Evolutionary conservation across 2,329 filamentous ascomycete genomes (phyloP).

Genomic region (Colletotrichum aenigma): DNA sequence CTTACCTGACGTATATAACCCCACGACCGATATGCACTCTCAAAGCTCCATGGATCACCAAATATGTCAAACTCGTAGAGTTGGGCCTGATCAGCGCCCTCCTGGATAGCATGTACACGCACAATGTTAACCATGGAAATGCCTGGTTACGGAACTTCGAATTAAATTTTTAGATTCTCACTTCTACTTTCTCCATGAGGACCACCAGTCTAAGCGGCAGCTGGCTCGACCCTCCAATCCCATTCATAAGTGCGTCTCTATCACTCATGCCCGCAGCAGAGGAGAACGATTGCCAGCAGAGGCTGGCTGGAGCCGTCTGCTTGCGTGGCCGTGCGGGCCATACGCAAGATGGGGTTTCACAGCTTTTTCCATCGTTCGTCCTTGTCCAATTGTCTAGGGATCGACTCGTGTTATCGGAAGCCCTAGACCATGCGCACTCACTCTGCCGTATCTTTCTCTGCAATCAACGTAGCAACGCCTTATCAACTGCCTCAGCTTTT

Average conservation of each 20-base stretch:
- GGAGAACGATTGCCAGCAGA: not conserved
- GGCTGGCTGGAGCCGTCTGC: not conserved
- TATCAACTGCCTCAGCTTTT: not conserved
- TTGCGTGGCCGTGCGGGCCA: not conserved
- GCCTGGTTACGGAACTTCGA: not conserved
- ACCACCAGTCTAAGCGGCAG: not conserved
- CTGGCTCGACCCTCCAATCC: not conserved
- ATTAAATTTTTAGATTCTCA: not conserved
- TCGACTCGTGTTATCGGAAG: not conserved
- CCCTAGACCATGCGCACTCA: too few relatives aligned
- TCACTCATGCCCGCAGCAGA: not conserved
- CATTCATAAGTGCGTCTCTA: not conserved
- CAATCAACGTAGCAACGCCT: not conserved
- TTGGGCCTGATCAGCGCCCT: not conserved
- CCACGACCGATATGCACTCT: too few relatives aligned
- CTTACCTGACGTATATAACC: too few relatives aligned
- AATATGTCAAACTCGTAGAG: not conserved
- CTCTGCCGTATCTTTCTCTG: too few relatives aligned
- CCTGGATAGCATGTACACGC: not conserved
- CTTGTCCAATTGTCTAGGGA: accelerated
- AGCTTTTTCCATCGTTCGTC: not conserved
- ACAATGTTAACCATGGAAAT: not conserved
- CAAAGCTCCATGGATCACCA: too few relatives aligned
- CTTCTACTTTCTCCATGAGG: not conserved
- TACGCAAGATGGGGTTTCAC: not conserved